A percentile compares a stretch with the other conserved stretches of the same genome.
Conservation (phyloP, 2,329 filamentous ascomycete species). For the Knufia fluminis region DNA sequence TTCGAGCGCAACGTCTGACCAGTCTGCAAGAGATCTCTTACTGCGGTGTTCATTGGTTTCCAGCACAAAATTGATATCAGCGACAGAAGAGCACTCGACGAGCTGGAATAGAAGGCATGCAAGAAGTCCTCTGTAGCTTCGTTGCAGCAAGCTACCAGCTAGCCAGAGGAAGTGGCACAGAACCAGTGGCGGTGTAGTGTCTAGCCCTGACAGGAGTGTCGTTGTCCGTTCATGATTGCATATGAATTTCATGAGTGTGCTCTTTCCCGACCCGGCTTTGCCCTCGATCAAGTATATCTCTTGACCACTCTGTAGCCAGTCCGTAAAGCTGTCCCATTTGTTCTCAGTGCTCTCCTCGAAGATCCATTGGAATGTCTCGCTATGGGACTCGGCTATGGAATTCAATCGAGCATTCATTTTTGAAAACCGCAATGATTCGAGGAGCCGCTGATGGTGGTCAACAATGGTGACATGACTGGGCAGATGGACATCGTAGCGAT, state of each 20-base stretch:
- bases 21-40: not conserved
- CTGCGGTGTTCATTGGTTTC: too few relatives aligned
- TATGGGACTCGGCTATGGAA: not conserved
- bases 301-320: conserved; percentile 6
- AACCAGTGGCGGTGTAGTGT: not conserved
- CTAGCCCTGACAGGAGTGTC: not conserved
- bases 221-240: not conserved
- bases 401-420: not conserved
- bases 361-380: conserved; percentile 3
- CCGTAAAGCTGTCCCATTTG: not conserved
- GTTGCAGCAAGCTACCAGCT: not conserved
- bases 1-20: not conserved
- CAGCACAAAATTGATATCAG: too few relatives aligned
- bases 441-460: not conserved
- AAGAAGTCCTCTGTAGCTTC: conserved; percentile 4
- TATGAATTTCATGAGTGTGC: conserved; percentile 17
- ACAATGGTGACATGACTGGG: not conserved
- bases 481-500: not conserved
- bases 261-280: conserved; percentile 29
- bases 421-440: not conserved
- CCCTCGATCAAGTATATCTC: conserved; percentile 29
- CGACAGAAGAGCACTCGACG: not conserved
- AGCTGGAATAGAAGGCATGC: not conserved
- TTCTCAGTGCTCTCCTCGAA: not conserved
- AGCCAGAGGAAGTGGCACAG: conserved; percentile 2